Evolutionary conservation across 768 basidiomycete genomes (phyloP), one percentile per base, ranked within the genome.

Genomic region (Rhizopogon sp.): DNA sequence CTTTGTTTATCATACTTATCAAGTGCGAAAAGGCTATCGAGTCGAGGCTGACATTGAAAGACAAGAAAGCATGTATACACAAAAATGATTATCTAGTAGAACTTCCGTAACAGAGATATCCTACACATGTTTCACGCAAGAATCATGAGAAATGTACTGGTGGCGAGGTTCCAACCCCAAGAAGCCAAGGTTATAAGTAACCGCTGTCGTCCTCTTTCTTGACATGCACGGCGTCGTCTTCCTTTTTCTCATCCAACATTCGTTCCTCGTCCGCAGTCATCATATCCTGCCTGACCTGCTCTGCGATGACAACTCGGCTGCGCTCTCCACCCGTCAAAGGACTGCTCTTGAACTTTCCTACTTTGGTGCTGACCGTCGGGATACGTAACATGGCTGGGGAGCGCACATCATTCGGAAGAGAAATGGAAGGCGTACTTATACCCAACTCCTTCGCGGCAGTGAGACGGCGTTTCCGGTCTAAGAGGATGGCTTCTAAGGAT

Each of bases 311-410:
- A 4, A 76, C 68, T 1, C 76, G 76, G 7, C 60, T 64, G 43
- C 72, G 65, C 50, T 77, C 77, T 25, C 69, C 70, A 35, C 78
- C 76, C 20, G 73, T 79, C 33, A 87, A 70, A 33, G 86, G 87
- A 63, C 81, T 88, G 63, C 87, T 90, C 80, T 89, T 90, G 71
- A 88, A 90, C 56, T 80, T 75, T 59, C 61, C 62, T 22, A 82
- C 83, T 62, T 83, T 86, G 50, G 59, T 52, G 39, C 62, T 51
- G 16, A 55, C 54, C 17, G 57, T 53, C 35, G 52, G 39, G 42
- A 59, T n/a, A 50, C 70, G 62, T 16, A 22, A 7, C 43, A 53
- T 9, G 1, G 39, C 20, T 1, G 58, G 33, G 6, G 22, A 41
- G 40, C 52, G 64, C 20, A 57, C 13, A 33, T 68, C 68, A 25